A percentile compares a stretch with the other conserved stretches of the same genome.
Conservation (phyloP, 1,139 yeast genomes). For the Candida sanyaensis region DNA sequence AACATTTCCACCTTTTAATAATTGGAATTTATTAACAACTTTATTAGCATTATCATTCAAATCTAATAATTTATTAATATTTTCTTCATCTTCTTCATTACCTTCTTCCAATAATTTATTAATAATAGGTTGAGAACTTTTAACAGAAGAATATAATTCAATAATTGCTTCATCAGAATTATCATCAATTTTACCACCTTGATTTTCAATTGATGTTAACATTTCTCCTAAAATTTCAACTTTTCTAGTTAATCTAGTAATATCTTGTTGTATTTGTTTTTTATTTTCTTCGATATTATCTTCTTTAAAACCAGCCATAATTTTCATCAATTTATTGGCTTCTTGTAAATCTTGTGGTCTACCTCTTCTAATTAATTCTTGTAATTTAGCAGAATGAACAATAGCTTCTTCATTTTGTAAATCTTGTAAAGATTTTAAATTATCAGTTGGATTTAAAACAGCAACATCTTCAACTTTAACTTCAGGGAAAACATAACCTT, state of each 20-base stretch:
- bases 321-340: slow-evolving; percentile 94
- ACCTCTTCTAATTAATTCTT: slow-evolving; percentile 93
- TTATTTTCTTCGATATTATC: slow-evolving; percentile 70
- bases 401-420: slow-evolving; percentile 89
- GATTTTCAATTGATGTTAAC: slow-evolving; percentile 60
- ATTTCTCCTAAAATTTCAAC: slow-evolving; percentile 90
- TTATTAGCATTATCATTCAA: slow-evolving; percentile 79
- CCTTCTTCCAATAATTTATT: slow-evolving; percentile 75
- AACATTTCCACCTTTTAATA: slow-evolving; percentile 65
- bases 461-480: slow-evolving; percentile 89
- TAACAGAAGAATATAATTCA: slow-evolving; percentile 78
- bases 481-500: slow-evolving; percentile 91
- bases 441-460: slow-evolving; percentile 89
- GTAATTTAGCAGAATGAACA: slow-evolving; percentile 93
- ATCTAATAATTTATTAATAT: slow-evolving; percentile 64
- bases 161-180: slow-evolving; percentile 68
- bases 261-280: slow-evolving; percentile 80
- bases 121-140: slow-evolving; percentile 84
- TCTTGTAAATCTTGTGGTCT: slow-evolving; percentile 94
- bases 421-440: slow-evolving; percentile 85
- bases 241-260: slow-evolving; percentile 82
- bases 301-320: slow-evolving; percentile 96
- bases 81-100: slow-evolving; percentile 51
- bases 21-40: slow-evolving; percentile 65
- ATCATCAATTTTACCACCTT: slow-evolving; percentile 51